Conservation (phyloP, 495 filamentous ascomycete species). For the Penicillium cinerascens region DNA sequence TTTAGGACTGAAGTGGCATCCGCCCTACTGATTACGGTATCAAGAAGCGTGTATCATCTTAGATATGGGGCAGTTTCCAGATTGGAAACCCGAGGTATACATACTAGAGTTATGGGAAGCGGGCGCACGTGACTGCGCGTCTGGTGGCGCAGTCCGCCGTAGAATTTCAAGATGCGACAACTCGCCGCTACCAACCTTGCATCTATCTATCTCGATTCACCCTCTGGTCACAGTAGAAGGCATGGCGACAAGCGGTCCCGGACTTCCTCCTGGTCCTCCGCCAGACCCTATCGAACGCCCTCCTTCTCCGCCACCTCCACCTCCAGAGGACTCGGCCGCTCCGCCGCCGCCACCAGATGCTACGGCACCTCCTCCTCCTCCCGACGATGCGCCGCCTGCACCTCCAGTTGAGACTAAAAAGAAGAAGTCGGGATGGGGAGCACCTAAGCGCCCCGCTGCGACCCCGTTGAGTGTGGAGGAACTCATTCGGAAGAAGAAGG, state of each 20-base stretch:
- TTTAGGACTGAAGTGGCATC: too few species aligned
- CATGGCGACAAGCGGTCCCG: constrained; percentile 24
- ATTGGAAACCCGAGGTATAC: too few species aligned
- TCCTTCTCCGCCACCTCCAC: constrained; percentile 54
- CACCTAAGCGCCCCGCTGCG: constrained; percentile 29
- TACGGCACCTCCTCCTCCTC: constrained; percentile 48
- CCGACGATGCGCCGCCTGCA: constrained; percentile 30
- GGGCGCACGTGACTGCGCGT: constrained; percentile 24
- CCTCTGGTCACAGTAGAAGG: constrained; percentile 22
- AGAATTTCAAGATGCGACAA: constrained; percentile 30
- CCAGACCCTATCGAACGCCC: constrained; percentile 39
- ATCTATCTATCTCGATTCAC: neutral
- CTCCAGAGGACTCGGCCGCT: constrained; percentile 43
- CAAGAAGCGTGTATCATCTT: too few species aligned
- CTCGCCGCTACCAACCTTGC: constrained; percentile 4
- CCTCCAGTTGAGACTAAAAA: constrained; percentile 39
- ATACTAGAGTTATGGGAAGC: too few species aligned
- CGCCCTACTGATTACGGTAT: too few species aligned
- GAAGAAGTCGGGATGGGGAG: constrained; percentile 57
- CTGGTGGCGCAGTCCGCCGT: constrained; percentile 18
- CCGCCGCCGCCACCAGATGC: constrained; percentile 50
- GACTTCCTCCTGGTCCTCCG: constrained; percentile 24
- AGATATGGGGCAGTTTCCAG: too few species aligned
- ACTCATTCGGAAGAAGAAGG: constrained; percentile 71
- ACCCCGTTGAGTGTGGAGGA: constrained; percentile 73